Evolutionary conservation across 2,329 filamentous ascomycete genomes (phyloP), one percentile per base, ranked within the genome.

Genomic region (Pseudogymnoascus sp.): DNA sequence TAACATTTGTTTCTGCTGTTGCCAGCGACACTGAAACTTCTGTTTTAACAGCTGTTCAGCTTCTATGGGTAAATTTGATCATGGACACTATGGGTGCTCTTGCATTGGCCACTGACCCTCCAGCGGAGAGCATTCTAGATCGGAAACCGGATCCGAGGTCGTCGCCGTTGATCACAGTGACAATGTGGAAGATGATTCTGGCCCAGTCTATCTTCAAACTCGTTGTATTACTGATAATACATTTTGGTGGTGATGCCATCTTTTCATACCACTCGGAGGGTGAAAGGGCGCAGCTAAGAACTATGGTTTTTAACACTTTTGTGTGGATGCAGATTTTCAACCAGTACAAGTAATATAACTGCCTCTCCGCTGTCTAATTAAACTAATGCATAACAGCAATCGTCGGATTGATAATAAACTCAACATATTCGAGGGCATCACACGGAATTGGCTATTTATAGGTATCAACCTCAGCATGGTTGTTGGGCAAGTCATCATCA

Each of bases 381-480:
- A 26, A 58, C 62, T 65, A 66, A 66, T 73, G 73, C 65, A 72
- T 43, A 29, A 3, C 64, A 88, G 84, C 79, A 96, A 96, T 77
- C 91, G 93, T 64, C 91, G 93, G 10, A 81, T 97, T 62, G 93
- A 97, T 74, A 97, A 97, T 76, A 83, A 86, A 62, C 92, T 96
- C 81, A 97, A 97, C 76, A 92, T 97, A 66, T 93, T 97, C 65
- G 93, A 97, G 72, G 91, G 91, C 62, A 83, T 97, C 64, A 82
- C 82, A 29, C 84, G 84, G 72, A 97, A 97, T 74, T 89, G 82
- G 77, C 96, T 95, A 80, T 97, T 97, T 78, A 83, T 95, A 38
- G 83, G 77, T 39, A 97, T 97, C 74, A 91, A 91, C 76, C 71
- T 81, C 64, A 81, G 95, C 73, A 97, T 97, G 89, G 85, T 93